A percentile compares a stretch with the other conserved stretches of the same genome.
phyloP scores from a whole-genome alignment of 371 early-diverging fungal genomes.

The Mortierella sp. region DNA sequence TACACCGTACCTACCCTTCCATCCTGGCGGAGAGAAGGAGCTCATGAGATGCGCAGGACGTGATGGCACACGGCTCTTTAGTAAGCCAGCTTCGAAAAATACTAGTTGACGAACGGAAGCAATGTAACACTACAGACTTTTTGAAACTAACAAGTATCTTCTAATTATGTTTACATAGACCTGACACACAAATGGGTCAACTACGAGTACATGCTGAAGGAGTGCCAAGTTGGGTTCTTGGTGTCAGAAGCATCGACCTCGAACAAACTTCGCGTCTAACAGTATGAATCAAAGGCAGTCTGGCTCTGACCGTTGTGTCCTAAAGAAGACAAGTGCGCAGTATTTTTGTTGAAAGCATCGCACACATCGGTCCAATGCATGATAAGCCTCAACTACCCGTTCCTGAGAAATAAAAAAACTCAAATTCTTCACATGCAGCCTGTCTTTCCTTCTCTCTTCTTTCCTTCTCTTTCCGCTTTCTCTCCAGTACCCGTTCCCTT shows the following conservation, averaged over 20 bases:
- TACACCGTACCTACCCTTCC: slow-evolving; percentile 93
- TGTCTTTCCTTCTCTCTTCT: neutral
- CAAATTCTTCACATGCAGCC: neutral
- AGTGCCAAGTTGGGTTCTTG: slow-evolving; percentile 87
- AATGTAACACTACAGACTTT: too few relatives aligned
- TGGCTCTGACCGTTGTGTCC: neutral
- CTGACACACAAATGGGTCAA: slow-evolving; percentile 96
- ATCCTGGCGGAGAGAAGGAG: slow-evolving; percentile 95
- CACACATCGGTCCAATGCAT: too few relatives aligned
- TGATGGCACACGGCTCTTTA: slow-evolving; percentile 93
- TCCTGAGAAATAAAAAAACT: neutral
- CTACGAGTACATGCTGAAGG: slow-evolving; percentile 83
- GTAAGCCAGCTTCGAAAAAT: slow-evolving; percentile 58
- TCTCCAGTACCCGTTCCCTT: neutral
- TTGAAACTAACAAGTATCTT: too few relatives aligned
- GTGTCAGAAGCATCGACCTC: slow-evolving; percentile 58
- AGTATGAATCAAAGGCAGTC: too few relatives aligned
- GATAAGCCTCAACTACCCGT: neutral
- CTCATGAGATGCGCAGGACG: slow-evolving; percentile 95
- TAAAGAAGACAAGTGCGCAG: neutral
- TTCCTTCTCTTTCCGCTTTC: neutral
- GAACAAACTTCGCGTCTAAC: slow-evolving; percentile 22
- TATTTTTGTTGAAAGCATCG: too few relatives aligned
- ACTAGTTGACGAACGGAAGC: too few relatives aligned
- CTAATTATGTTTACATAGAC: slow-evolving; percentile 56